Conservation (phyloP, 768 basidiomycete species). For the Suillus fuscotomentosus region DNA sequence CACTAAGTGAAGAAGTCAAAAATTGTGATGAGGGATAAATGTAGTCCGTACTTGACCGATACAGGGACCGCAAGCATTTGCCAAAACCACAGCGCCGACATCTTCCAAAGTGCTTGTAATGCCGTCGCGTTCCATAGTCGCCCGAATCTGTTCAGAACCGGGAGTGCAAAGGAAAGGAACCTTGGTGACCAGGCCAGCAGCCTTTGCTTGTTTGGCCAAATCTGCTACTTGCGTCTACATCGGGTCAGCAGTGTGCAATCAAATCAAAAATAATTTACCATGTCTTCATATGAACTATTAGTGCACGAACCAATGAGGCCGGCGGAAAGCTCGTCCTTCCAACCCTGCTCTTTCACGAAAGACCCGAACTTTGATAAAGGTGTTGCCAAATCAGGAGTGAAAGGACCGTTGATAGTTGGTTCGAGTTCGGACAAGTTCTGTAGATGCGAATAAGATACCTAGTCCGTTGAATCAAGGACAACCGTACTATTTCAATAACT, state of each 20-base stretch:
- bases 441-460: constrained; percentile 4
- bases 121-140: constrained; percentile 94
- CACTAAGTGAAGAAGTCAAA: constrained; percentile 49
- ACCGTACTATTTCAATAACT: constrained; percentile 84
- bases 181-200: constrained; percentile 77
- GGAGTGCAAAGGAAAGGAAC: constrained; percentile 88
- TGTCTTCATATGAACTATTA: constrained; percentile 96
- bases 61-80: constrained; percentile 98
- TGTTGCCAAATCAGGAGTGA: constrained; percentile 95
- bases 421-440: constrained; percentile 89
- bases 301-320: constrained; percentile 98
- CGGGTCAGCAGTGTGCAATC: constrained; percentile 6
- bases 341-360: constrained; percentile 81
- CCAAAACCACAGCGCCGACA: constrained; percentile 92
- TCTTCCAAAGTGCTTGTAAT: constrained; percentile 79
- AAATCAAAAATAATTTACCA: constrained; percentile 47
- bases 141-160: constrained; percentile 94
- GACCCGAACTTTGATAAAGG: constrained; percentile 86
- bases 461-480: background rate
- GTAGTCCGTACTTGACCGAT: constrained; percentile 76
- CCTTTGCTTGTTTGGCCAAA: constrained; percentile 85
- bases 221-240: constrained; percentile 85
- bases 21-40: background rate
- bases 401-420: constrained; percentile 94
- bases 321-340: constrained; percentile 93